Evolutionary conservation across 2,329 filamentous ascomycete genomes (phyloP), one percentile per base, ranked within the genome.

Genomic region (Cryphonectria radicalis): DNA sequence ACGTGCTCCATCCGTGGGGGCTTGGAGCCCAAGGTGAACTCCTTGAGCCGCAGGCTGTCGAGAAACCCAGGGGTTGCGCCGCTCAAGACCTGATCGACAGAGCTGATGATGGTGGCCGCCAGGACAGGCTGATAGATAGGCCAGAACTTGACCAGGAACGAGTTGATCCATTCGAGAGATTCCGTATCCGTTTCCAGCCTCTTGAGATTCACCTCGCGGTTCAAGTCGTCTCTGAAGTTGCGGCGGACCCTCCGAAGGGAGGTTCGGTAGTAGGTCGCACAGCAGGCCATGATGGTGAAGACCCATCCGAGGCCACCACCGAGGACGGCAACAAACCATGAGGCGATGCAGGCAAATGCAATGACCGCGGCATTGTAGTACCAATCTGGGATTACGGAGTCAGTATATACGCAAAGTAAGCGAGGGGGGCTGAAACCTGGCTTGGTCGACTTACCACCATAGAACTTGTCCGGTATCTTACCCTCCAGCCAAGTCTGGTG

Each of bases 151-250:
- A 97, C 90, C 77, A 99, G 81, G 84, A 99, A 99, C 76, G 94
- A 97, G 86, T 99, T 99, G 81, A 99, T 98, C 96, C 96, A 99
- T 81, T 99, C 96, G 65, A 99, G 85, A 70, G 93, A 96, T 82
- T 99, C 96, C 37, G 90, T 90, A 76, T 99, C 96, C 11, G 91
- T 96, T 76, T 98, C 96, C 68, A 99, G 85, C 77, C 88, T 93
- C 81, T 91, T 92, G 81, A 98, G 93, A 17, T 92, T 91, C 86
- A 98, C 87, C 81, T 73, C 95, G 68, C 96, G 91, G 72, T 91
- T 92, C 75, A 99, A 89, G 78, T 99, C 96, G 82, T 99, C 96
- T 72, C 95, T 91, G 81, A 97, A 97, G 81, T 99, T 99, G 76
- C 96, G 91, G 76, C 96, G 92, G 72, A 98, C 94, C 74, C 96